These are phyloP conservation scores for Tetradesmus lagerheimii DNA, from an alignment of 139 green algal species.

Conservation along the genomic window DNA sequence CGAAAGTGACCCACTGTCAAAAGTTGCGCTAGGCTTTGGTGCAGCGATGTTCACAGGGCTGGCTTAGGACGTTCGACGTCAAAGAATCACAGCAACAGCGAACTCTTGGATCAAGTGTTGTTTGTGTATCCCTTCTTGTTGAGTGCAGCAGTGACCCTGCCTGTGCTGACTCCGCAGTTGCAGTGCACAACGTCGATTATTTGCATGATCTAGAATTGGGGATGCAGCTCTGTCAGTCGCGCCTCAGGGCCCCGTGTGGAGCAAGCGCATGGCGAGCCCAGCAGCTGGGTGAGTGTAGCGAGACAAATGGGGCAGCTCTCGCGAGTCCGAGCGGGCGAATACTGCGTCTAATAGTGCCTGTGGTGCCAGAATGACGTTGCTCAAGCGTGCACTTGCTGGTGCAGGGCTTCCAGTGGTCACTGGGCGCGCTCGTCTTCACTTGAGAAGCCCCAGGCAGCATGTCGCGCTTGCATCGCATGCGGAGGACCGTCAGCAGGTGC, in stretches of 20 bases:
- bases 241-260: not conserved
- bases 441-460: not conserved
- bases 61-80: not conserved
- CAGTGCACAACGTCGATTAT: not conserved
- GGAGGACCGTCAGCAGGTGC: not conserved
- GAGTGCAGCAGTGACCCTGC: not conserved
- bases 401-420: slow-evolving; percentile 1
- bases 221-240: slow-evolving; percentile 3
- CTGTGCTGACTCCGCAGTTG: not conserved
- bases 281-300: not conserved
- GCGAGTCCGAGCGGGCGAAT: not conserved
- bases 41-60: not conserved
- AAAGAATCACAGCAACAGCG: not conserved
- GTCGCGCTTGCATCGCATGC: not conserved
- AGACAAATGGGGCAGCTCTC: not conserved
- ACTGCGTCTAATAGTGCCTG: not conserved
- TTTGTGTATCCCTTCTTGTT: not conserved
- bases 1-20: not conserved
- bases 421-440: not conserved
- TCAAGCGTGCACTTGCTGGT: not conserved
- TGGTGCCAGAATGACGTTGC: not conserved
- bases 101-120: not conserved
- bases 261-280: not conserved
- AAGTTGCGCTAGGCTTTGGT: not conserved
- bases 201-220: not conserved